Percentiles rank a stretch among this genome's conserved stretches.
phyloP scores from a whole-genome alignment of 805 yeast genomes.

The Kurtzmaniella fragi region DNA sequence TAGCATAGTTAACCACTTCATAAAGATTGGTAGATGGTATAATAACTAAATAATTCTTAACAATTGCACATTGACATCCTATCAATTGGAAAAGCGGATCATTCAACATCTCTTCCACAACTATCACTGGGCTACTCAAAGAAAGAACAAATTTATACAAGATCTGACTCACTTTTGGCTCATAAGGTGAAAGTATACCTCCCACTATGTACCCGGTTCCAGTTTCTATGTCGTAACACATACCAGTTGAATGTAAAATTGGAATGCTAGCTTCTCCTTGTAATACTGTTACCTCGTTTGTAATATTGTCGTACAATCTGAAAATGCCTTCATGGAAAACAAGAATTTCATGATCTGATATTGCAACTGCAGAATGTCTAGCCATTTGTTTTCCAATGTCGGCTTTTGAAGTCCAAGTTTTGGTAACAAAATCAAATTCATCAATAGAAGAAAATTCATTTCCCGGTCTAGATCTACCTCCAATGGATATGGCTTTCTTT shows the following conservation, averaged over 20 bases:
- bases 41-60: conserved; percentile 33
- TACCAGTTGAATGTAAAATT: conserved; percentile 29
- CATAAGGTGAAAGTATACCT: conserved; percentile 30
- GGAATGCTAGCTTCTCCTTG: conserved; percentile 15
- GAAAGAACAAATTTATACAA: conserved; percentile 30
- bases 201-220: conserved; percentile 43
- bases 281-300: conserved; percentile 6
- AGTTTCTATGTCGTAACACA: conserved; percentile 21
- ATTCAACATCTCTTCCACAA: conserved; percentile 10
- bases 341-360: conserved; percentile 25
- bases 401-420: conserved; percentile 36
- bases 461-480: conserved; percentile 67
- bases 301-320: conserved; percentile 13
- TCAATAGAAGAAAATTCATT: conserved; percentile 31
- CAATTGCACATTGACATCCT: conserved; percentile 39
- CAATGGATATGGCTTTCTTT: conserved; percentile 39
- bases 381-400: conserved; percentile 43
- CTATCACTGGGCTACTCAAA: conserved; percentile 4
- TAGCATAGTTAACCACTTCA: conserved; percentile 28
- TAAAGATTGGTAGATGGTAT: conserved; percentile 40
- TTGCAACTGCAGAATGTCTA: conserved; percentile 43
- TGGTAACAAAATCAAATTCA: conserved; percentile 9
- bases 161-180: conserved; percentile 25
- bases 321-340: conserved; percentile 39
- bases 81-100: conserved; percentile 40